Evolutionary conservation across 768 basidiomycete species (phyloP), one percentile per base, ranked within the genome.

Genomic region (Leucocoprinus leucothites): DNA sequence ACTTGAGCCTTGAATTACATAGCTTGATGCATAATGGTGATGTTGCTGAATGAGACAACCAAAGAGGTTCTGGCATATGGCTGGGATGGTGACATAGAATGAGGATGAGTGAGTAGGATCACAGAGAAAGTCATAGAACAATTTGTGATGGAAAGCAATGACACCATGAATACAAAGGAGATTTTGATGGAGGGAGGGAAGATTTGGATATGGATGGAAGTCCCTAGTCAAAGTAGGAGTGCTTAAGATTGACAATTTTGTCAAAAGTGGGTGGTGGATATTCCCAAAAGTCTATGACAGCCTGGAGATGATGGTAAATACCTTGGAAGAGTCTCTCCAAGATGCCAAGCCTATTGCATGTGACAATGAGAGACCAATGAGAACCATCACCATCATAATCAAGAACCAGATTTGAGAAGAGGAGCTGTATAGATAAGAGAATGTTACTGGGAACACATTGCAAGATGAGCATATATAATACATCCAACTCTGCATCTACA

Each of bases 401-500:
- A 5, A 13, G 9, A 19, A 14, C n/a, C 9, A 22, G 11, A 9
- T n/a, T 3, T 9, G 3, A 42, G 16, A 42, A 51, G 38, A 16
- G 40, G 22, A 13, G 9, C 22, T 28, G 24, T 13, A 18, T 7
- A 28, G 7, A 38, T 9, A 24, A 22, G n/a, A 51, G 38, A 4
- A 26, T 25, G 9, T 28, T n/a, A 4, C 3, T 8, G 4, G 50
- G 38, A 42, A 51, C n/a, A 9, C 40, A 22, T 14, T 26, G 9
- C 50, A 51, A 25, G 24, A 64, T 31, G 38, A 13, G 38, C 11
- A n/a, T 38, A 38, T 38, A 38, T 6, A 38, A 13, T 6, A 13
- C 16, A n/a, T 38, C 38, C 3, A 38, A 13, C 4, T 9, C n/a
- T 48, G 45, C 4, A 58, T 56, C 13, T 56, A 64, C 14, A 62